Percentiles rank a stretch among this genome's conserved stretches.
Evolutionary conservation across 2,329 filamentous ascomycete genomes (phyloP).

Genomic region (Trichoderma breve): DNA sequence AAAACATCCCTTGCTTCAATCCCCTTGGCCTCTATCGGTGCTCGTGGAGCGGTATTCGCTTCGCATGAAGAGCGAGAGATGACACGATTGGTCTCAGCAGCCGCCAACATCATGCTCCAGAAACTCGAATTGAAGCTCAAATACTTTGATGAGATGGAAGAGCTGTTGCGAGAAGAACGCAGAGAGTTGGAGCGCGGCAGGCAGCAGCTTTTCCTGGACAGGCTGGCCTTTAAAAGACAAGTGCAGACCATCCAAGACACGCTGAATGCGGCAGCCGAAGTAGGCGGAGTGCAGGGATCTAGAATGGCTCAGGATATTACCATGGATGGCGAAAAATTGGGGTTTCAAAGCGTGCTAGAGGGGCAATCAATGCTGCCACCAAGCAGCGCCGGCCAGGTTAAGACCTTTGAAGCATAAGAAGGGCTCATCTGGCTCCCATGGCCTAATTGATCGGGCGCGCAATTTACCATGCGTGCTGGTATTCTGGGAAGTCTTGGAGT

Average conservation of each 20-base stretch:
- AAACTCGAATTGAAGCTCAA: conserved; percentile 95
- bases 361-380: conserved; percentile 51
- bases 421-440: background rate
- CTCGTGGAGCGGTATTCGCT: conserved; percentile 80
- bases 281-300: conserved; percentile 50
- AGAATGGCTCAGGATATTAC: conserved; percentile 48
- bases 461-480: background rate
- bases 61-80: conserved; percentile 97
- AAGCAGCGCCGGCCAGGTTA: conserved; percentile 54
- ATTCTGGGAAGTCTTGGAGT: conserved; percentile 5
- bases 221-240: conserved; percentile 83
- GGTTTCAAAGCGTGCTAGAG: conserved; percentile 48
- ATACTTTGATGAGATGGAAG: conserved; percentile 96
- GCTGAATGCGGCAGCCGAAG: conserved; percentile 54
- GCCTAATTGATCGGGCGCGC: background rate
- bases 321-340: conserved; percentile 52
- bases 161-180: conserved; percentile 85
- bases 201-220: conserved; percentile 90
- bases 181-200: conserved; percentile 88
- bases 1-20: conserved; percentile 65
- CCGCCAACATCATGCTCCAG: conserved; percentile 89
- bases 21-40: conserved; percentile 81
- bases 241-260: conserved; percentile 79
- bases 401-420: conserved; percentile 54
- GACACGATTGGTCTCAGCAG: conserved; percentile 86